phyloP scores from a whole-genome alignment of 331 rosid species.

The Stylosanthes scabra region DNA sequence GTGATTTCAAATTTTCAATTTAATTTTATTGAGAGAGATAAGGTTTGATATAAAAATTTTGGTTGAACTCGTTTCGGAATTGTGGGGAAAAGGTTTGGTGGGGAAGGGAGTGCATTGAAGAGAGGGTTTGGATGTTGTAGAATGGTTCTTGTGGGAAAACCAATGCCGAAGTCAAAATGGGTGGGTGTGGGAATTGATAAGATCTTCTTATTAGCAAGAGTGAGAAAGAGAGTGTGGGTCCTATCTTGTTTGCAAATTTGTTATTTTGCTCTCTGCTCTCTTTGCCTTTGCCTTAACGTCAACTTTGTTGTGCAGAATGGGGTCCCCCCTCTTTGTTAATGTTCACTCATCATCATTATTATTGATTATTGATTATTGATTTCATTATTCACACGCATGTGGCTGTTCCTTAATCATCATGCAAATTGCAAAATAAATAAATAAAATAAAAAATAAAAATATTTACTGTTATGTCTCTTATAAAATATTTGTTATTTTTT shows the following conservation, averaged over 20 bases:
- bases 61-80: constrained; percentile 48
- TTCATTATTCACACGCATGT: too few species aligned
- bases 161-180: constrained; percentile 68
- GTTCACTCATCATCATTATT: too few species aligned
- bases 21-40: too few species aligned
- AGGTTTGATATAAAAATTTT: neutral
- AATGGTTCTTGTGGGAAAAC: constrained; percentile 39
- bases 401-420: too few species aligned
- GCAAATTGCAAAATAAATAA: too few species aligned
- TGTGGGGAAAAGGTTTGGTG: constrained; percentile 41
- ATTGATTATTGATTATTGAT: too few species aligned
- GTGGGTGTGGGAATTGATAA: constrained; percentile 68
- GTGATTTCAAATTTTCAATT: neutral
- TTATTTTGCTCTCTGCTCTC: constrained; percentile 30
- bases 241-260: constrained; percentile 44
- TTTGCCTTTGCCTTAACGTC: constrained; percentile 74
- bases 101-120: constrained; percentile 36
- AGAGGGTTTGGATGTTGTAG: constrained; percentile 45
- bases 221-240: constrained; percentile 31
- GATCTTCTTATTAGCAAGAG: constrained; percentile 3
- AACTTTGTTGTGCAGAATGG: constrained; percentile 45
- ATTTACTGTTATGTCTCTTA: too few species aligned
- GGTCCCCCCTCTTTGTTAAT: constrained; percentile 44
- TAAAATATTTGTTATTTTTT: too few species aligned
- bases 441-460: too few species aligned